Evolutionary conservation across 2,329 filamentous ascomycete species (phyloP).

Genomic region (Paradendryphiella salina): DNA sequence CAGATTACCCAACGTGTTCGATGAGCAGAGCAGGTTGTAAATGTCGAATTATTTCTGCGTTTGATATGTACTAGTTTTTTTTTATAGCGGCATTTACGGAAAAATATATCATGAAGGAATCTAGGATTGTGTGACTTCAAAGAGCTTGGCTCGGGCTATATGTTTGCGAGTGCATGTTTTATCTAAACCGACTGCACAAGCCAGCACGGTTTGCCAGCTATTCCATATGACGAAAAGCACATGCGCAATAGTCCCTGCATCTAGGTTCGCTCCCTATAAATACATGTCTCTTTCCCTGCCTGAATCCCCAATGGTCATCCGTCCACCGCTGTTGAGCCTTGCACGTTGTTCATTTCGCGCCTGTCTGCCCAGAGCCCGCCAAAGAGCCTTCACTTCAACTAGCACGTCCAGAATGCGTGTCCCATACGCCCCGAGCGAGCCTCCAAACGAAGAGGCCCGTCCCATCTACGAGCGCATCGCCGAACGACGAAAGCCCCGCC

Average conservation of each 20-base stretch:
- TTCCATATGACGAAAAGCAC: conserved; percentile 9
- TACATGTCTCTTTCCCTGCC: background rate
- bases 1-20: conserved; percentile 34
- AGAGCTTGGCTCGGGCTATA: too few species aligned
- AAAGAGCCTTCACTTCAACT: conserved; percentile 11
- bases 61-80: conserved; percentile 17
- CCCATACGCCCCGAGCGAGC: conserved; percentile 57
- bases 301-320: background rate
- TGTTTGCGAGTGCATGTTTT: background rate
- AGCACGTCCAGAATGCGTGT: conserved; percentile 56
- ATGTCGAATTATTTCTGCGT: conserved; percentile 9
- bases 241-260: conserved; percentile 6
- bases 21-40: conserved; percentile 34
- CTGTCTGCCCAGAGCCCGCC: background rate
- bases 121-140: background rate
- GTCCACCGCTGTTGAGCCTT: background rate
- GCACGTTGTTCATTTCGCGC: background rate
- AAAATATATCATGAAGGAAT: background rate
- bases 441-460: conserved; percentile 51
- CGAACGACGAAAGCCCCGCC: conserved; percentile 56
- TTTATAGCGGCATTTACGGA: conserved; percentile 15
- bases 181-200: background rate
- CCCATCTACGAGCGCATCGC: conserved; percentile 58
- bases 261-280: conserved; percentile 4
- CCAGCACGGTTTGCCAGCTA: background rate